Base-by-base conservation (phyloP, 1,284 basidiomycete genomes). In the Marasmius fiardii region DNA sequence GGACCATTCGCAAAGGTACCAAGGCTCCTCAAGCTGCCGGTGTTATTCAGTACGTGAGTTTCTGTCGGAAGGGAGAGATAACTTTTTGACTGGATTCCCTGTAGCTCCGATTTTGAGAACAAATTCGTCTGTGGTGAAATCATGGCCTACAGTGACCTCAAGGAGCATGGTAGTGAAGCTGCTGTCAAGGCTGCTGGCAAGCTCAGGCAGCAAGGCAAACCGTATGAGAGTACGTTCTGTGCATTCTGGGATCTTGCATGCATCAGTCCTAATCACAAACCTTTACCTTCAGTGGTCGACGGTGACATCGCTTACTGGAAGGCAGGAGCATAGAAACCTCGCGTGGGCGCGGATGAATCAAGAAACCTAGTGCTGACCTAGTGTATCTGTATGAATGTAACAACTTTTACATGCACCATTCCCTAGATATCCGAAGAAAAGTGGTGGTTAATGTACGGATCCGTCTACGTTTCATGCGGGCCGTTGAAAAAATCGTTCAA, bases 121-220 rank as follows among this genome's bases (percentile, higher is more conserved):
- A 97, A 97, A 76, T 98, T 99, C 66, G 92, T 99, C n/a, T 99
- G 96, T 66, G 97, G 96, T 74, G 96, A 99, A 74, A 98, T 99
- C 69, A 98, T 98, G 93, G 68, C 86, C 3, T 98, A 88, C 67
- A 86, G 87, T 0, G 97, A 98, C 69, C 78, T 99, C 61, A 91
- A 91, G 69, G 94, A 98, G 73, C 78, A 95, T 65, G 96, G 95
- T 14, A 90, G 86, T 60, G 97, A 99, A 78, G 63, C 83, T 3
- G 86, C 89, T 11, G 95, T 97, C 69, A 98, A 98, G 75, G 93
- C 95, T 41, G 94, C 91, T 20, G 97, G 97, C 43, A 98, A 97
- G 75, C 82, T 96, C 58, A 81, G 92, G 68, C 96, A 99, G 70
- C 94, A 98, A 71, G 96, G 96, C 59, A 97, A 98, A 74, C 92